Evolutionary conservation across 257 asterid genomes (phyloP).

Genomic region (Penstemon eatonii): DNA sequence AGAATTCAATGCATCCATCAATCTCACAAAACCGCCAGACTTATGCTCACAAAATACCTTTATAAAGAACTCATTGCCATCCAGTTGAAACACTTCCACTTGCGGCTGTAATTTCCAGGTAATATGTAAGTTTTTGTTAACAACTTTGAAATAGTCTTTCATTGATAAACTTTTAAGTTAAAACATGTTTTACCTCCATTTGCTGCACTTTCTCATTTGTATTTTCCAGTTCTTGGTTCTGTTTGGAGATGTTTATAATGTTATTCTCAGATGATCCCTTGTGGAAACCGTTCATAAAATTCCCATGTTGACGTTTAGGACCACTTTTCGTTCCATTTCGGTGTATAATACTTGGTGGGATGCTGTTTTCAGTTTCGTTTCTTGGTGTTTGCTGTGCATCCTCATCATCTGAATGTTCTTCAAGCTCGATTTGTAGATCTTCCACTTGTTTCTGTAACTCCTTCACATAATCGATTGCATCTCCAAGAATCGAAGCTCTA

Average conservation of each 20-base stretch:
- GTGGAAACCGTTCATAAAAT: constrained; percentile 33
- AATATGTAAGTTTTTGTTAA: background rate
- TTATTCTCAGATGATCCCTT: constrained; percentile 36
- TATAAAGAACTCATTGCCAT: constrained; percentile 77
- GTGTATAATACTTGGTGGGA: constrained; percentile 29
- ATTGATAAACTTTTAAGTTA: background rate
- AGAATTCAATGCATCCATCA: constrained; percentile 69
- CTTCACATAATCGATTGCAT: constrained; percentile 78
- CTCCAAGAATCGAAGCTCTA: constrained; percentile 89
- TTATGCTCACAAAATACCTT: constrained; percentile 88
- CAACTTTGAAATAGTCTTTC: background rate
- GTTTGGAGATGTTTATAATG: constrained; percentile 26
- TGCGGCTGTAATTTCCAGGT: constrained; percentile 59
- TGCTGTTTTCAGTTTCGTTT: constrained; percentile 12
- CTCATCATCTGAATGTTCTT: constrained; percentile 63
- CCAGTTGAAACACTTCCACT: constrained; percentile 84
- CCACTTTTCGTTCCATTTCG: constrained; percentile 37
- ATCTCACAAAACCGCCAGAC: constrained; percentile 72
- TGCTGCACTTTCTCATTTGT: constrained; percentile 63
- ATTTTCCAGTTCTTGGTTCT: constrained; percentile 36
- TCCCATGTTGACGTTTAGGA: constrained; percentile 37
- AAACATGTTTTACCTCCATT: constrained; percentile 69
- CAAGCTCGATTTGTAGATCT: constrained; percentile 71
- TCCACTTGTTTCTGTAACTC: constrained; percentile 67
- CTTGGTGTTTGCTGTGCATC: constrained; percentile 28